These are phyloP conservation scores for Diutina mesorugosa DNA, from an alignment of 1,139 yeast species.

Conservation along the genomic window DNA sequence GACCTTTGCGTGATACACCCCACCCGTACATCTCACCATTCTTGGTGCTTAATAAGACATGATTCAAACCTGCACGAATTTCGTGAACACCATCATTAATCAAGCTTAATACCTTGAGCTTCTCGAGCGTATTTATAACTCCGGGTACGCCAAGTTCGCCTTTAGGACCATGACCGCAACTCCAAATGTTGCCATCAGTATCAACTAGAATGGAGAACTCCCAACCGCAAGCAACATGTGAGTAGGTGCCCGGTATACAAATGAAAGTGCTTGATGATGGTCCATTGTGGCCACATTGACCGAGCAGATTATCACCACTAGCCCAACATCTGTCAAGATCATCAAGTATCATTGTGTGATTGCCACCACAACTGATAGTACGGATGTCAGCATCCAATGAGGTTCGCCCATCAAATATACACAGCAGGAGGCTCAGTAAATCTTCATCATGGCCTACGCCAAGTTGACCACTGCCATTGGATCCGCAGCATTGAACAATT, in stretches of 20 bases:
- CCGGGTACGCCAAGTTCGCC: conserved; percentile 57
- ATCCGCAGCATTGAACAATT: conserved; percentile 41
- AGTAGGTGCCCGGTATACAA: conserved; percentile 23
- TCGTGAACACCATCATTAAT: conserved; percentile 8
- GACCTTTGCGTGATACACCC: conserved; percentile 77
- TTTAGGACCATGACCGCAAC: conserved; percentile 50
- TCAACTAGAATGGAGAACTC: conserved; percentile 50
- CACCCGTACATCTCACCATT: conserved; percentile 52
- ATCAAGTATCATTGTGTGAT: conserved; percentile 59
- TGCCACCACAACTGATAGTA: conserved; percentile 46
- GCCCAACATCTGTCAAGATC: conserved; percentile 40
- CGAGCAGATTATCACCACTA: conserved; percentile 44
- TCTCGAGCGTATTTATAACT: neutral
- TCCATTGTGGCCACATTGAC: conserved; percentile 35
- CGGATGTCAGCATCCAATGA: neutral
- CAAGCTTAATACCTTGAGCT: neutral
- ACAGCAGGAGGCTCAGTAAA: conserved; percentile 13
- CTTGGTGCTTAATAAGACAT: conserved; percentile 31
- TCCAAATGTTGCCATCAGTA: conserved; percentile 24
- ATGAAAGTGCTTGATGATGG: conserved; percentile 8
- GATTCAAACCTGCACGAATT: conserved; percentile 41
- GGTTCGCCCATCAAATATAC: conserved; percentile 14
- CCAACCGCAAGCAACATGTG: conserved; percentile 61
- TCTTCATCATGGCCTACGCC: conserved; percentile 56
- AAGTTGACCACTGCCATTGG: conserved; percentile 71